Base-by-base conservation (phyloP, 805 yeast species). In the Myxozyma mucilagina region DNA sequence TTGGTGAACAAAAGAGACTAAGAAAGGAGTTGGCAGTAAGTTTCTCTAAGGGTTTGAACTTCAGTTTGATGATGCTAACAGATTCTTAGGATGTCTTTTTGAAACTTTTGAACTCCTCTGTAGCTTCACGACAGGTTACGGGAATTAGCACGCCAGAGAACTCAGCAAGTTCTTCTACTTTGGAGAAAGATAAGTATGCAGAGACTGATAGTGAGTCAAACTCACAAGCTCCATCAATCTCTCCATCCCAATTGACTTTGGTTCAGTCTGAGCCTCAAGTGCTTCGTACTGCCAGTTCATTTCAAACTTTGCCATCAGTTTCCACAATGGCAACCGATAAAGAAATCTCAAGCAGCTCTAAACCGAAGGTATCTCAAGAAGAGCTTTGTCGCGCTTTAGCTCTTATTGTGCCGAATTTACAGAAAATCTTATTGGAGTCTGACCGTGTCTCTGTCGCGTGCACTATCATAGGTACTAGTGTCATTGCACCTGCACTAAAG, bases 1-100 rank as follows among this genome's bases (percentile, higher is more conserved):
- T 82, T 70, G 88, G 89, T 2, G 86, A 84, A 29, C 85, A 82
- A 59, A 83, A 78, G 66, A 82, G 83, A 63, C 76, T 82, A 20
- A 77, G 80, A 53, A 86, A 83, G 69, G 96, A 87, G 32, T 68
- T 84, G 18, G 71, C 79, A 3, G 62, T 59, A 50, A 11, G 56
- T 54, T 14, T 4, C 29, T 47, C 10, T 10, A 5, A 38, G 14
- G 11, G 1, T 39, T 8, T 38, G 24, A 2, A 24, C 35, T 18
- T 18, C n/a, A 43, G n/a, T 24, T n/a, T 13, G 16, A 32, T 42
- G 4, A 11, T 35, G 29, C 43, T 54, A 43, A 36, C 18, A 42
- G 14, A 29, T 42, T 18, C 29, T 13, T 41, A 54, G 63, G 89
- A 84, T 36, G 54, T 74, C 1, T 81, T 80, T 63, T 31, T 74